These are phyloP conservation scores for Hypoxylon sp. DNA, from an alignment of 2,329 filamentous ascomycete genomes.

Conservation along the genomic window DNA sequence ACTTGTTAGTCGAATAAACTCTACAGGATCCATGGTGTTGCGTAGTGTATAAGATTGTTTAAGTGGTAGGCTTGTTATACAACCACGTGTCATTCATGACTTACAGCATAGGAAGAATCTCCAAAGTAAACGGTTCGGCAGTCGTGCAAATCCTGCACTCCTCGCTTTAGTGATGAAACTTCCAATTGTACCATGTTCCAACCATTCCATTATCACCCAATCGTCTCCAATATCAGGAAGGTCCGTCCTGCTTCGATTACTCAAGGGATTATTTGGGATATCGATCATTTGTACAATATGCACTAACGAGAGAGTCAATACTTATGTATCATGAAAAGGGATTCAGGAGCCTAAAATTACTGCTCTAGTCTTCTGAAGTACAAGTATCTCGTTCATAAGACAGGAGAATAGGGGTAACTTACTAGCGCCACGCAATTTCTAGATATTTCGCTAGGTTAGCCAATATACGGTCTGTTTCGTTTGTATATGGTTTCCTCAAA, in stretches of 20 bases:
- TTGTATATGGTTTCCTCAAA: not conserved
- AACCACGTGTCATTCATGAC: not conserved
- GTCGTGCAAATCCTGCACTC: not conserved
- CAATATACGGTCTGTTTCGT: not conserved
- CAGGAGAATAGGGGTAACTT: not conserved
- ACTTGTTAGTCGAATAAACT: constrained; percentile 4
- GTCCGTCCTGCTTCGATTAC: not conserved
- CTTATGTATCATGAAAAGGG: not conserved
- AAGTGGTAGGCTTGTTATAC: no score
- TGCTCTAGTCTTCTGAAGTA: not conserved
- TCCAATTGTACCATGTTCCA: not conserved
- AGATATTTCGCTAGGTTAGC: not conserved
- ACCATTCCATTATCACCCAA: not conserved
- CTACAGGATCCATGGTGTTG: no score
- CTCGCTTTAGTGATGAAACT: not conserved
- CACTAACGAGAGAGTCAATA: not conserved
- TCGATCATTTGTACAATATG: constrained; percentile 1
- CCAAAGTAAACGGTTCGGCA: constrained; percentile 9
- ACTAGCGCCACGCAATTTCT: not conserved
- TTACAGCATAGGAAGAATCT: constrained; percentile 17
- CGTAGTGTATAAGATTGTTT: no score
- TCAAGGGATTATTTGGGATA: not conserved
- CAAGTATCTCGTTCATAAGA: not conserved
- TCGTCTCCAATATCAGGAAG: not conserved
- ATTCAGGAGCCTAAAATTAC: not conserved